Evolutionary conservation across 192 early-diverging fungal genomes (phyloP), one percentile per base, ranked within the genome.

Genomic region (Dissophora globulifera): DNA sequence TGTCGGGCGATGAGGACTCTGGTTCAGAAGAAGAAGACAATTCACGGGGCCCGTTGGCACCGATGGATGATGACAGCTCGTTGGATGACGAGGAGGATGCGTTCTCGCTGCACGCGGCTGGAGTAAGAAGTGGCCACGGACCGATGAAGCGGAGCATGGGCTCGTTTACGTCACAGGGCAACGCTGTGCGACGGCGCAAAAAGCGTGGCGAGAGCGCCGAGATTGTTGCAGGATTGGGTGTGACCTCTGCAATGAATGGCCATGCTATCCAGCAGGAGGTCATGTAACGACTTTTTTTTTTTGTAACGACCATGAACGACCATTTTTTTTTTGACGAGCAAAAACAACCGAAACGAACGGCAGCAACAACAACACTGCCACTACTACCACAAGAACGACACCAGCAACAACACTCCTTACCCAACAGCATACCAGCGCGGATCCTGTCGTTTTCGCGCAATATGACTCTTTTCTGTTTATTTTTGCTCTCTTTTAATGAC

Each of bases 81-180:
- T 33, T 50, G 13, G n/a, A n/a, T n/a, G 63, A 65, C 31, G 67
- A 69, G 7, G 67, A 69, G 29, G 67, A 59, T 29, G 50, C 51
- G 2, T 61, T 69, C 25, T 59, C 57, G 2, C 32, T 55, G 15
- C 23, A 50, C 30, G 42, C 58, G 6, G 33, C 51, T 13, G 54
- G 15, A 15, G 52, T 53, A 11, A 12, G 56, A 5, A 59, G 50
- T 22, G 63, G 58, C 13, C 72, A 76, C 50, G 72, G 57, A 32
- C 72, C 72, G 17, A 54, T 76, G 72, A 76, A 76, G 48, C 62
- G 72, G 19, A 76, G 71, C 52, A 76, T 76, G 71, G 70, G 62
- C 20, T 62, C 72, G 1, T 22, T 54, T 16, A 20, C 58, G 0
- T 27, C 43, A 15, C 56, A 60, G 4, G 64, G 51, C 33, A 66